Base-by-base conservation (phyloP, 306 rosid species). In the Corylus heterophylla region DNA sequence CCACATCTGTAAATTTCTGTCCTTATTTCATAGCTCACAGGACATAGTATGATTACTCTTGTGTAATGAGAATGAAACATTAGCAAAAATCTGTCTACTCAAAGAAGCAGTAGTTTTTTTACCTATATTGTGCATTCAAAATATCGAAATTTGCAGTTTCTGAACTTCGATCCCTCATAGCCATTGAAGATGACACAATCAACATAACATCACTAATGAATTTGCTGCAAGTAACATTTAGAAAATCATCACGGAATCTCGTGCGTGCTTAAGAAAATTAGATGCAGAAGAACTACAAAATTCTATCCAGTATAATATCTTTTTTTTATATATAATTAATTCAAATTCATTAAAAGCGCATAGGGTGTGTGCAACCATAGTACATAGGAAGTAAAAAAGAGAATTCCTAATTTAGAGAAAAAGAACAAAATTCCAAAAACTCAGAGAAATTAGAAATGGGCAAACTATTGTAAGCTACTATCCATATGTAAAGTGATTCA, bases 61-160 rank as follows among this genome's bases (percentile, higher is more conserved):
- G 22, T 42, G 29, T 11, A 2, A 39, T 68, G 51, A 68, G 51
- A 68, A 39, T 18, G 12, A n/a, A 68, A 39, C n/a, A 42, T 8
- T 42, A 68, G 50, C 10, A 48, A 39, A n/a, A 68, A 68, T 18
- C 2, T 17, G 72, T 3, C 22, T 13, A 64, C 12, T 9, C 54
- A 52, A 42, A 75, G 48, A 52, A 62, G 69, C 76, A 44, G 35
- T 54, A 8, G 50, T 58, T 22, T 51, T 39, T 76, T 48, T 86
- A 88, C 99, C 99, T 95, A 63, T 90, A 82, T 76, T 93, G 69
- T 76, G 92, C 94, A 59, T 44, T 89, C 88, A 95, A 80, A 79
- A 95, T 66, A 83, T 95, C 99, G 84, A 95, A 95, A 59, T 93
- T 96, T 47, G 90, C 99, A 89, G 88, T 78, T 83, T 93, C 98